These are phyloP conservation scores for Cercospora sojina DNA, from an alignment of 2,329 filamentous ascomycete species.

Conservation along the genomic window DNA sequence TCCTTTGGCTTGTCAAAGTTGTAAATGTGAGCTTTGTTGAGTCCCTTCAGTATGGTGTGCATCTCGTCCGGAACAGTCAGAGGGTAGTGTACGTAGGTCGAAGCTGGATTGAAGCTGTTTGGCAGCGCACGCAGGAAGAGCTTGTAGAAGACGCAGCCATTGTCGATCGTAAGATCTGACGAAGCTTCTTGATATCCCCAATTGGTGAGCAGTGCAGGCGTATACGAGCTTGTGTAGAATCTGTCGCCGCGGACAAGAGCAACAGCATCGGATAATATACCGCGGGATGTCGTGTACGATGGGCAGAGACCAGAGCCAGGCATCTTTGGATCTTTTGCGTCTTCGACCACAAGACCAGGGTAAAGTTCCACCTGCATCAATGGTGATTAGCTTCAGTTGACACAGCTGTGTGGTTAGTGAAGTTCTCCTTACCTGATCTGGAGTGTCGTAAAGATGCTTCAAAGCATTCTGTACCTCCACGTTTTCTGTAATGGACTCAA, in stretches of 20 bases:
- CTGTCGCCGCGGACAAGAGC: constrained; percentile 59
- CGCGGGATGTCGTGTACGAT: constrained; percentile 55
- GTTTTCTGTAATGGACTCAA: constrained; percentile 60
- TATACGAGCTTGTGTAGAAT: constrained; percentile 54
- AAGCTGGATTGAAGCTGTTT: constrained; percentile 49
- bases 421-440: constrained; percentile 50
- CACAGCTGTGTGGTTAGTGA: neutral
- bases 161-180: constrained; percentile 46
- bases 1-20: constrained; percentile 36
- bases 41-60: constrained; percentile 43
- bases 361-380: constrained; percentile 60
- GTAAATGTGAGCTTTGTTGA: constrained; percentile 46
- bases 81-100: constrained; percentile 53
- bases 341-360: constrained; percentile 64
- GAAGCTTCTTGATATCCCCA: constrained; percentile 51
- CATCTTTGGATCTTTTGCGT: constrained; percentile 52
- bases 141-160: constrained; percentile 54
- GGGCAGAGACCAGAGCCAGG: constrained; percentile 56
- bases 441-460: constrained; percentile 60
- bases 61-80: constrained; percentile 51
- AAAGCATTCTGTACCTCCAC: constrained; percentile 57
- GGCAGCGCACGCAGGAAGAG: constrained; percentile 53
- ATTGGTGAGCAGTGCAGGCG: constrained; percentile 40
- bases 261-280: constrained; percentile 60
- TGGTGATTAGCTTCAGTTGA: neutral